phyloP scores from a whole-genome alignment of 768 basidiomycete genomes.

The Punctularia strigosozonata region DNA sequence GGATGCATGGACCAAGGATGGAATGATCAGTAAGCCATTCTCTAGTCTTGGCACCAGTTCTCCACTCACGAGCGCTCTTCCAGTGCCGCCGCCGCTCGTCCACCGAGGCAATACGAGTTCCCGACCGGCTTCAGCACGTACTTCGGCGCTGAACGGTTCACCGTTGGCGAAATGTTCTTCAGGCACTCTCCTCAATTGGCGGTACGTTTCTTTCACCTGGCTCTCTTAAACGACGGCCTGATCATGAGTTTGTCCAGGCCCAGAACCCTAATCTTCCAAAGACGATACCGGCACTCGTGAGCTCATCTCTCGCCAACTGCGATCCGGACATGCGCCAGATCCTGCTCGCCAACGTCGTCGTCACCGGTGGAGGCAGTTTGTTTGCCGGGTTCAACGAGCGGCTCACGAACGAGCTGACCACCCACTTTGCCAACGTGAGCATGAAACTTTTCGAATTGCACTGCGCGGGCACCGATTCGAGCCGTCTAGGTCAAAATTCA shows the following conservation, averaged over 20 bases:
- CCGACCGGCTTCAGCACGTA: slow-evolving; percentile 83
- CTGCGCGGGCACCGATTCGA: neutral
- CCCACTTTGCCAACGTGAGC: slow-evolving; percentile 72
- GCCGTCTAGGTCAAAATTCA: slow-evolving; percentile 72
- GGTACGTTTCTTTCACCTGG: slow-evolving; percentile 21
- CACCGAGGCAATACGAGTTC: slow-evolving; percentile 78
- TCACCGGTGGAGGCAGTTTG: slow-evolving; percentile 88
- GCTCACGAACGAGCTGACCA: slow-evolving; percentile 60
- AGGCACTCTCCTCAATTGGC: slow-evolving; percentile 48
- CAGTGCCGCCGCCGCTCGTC: slow-evolving; percentile 48
- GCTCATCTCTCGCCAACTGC: slow-evolving; percentile 67
- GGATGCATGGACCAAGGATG: slow-evolving; percentile 81
- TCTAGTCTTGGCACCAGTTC: no score
- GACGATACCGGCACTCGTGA: slow-evolving; percentile 65
- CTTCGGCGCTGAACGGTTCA: slow-evolving; percentile 73
- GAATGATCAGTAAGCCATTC: slow-evolving; percentile 75
- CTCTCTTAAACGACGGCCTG: neutral
- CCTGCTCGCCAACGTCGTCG: slow-evolving; percentile 85
- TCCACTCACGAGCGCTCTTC: no score
- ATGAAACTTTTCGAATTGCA: neutral
- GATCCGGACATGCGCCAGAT: slow-evolving; percentile 89
- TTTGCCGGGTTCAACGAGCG: slow-evolving; percentile 82
- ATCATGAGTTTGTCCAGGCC: slow-evolving; percentile 16
- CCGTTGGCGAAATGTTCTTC: slow-evolving; percentile 86
- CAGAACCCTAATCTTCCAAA: slow-evolving; percentile 63